Evolutionary conservation across 75 land plant genomes (phyloP).

Genomic region (Isoetes taiwanensis): DNA sequence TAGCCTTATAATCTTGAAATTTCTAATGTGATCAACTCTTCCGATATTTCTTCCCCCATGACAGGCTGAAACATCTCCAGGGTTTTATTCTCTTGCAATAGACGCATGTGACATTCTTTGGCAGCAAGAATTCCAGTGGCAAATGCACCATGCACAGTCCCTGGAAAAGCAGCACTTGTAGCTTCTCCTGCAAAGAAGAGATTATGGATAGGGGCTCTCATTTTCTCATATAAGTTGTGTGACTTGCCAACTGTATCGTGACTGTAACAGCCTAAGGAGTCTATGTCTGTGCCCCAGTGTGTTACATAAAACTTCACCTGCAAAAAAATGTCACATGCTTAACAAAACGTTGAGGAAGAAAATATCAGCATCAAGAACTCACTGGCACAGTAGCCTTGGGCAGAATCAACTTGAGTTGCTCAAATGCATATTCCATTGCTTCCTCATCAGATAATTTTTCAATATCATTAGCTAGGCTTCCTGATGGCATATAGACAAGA

Average conservation of each 20-base stretch:
- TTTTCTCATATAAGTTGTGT: slow-evolving; percentile 29
- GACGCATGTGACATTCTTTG: slow-evolving; percentile 19
- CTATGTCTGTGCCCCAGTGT: slow-evolving; percentile 31
- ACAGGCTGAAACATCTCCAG: slow-evolving; percentile 33
- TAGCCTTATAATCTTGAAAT: slow-evolving; percentile 20
- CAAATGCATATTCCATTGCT: slow-evolving; percentile 27
- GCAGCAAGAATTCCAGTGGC: slow-evolving; percentile 37
- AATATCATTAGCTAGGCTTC: slow-evolving; percentile 39
- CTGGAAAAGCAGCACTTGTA: slow-evolving; percentile 32
- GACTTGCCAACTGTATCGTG: slow-evolving; percentile 37
- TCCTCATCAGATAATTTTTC: slow-evolving; percentile 36
- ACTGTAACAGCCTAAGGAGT: slow-evolving; percentile 39
- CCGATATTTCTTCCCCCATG: slow-evolving; percentile 18
- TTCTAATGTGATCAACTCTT: slow-evolving; percentile 5
- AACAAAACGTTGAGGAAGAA: background rate
- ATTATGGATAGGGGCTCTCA: slow-evolving; percentile 31
- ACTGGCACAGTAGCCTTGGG: slow-evolving; percentile 36
- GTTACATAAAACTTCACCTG: slow-evolving; percentile 31
- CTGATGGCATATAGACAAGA: slow-evolving; percentile 48
- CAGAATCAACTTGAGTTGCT: slow-evolving; percentile 32
- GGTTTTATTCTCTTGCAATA: slow-evolving; percentile 10
- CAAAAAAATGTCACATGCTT: slow-evolving; percentile 4
- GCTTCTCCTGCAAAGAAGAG: slow-evolving; percentile 45
- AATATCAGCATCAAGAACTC: slow-evolving; percentile 9
- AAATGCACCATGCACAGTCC: slow-evolving; percentile 46